Base-by-base conservation (phyloP, 2,329 filamentous ascomycete genomes). In the Stromatinia cepivora region DNA sequence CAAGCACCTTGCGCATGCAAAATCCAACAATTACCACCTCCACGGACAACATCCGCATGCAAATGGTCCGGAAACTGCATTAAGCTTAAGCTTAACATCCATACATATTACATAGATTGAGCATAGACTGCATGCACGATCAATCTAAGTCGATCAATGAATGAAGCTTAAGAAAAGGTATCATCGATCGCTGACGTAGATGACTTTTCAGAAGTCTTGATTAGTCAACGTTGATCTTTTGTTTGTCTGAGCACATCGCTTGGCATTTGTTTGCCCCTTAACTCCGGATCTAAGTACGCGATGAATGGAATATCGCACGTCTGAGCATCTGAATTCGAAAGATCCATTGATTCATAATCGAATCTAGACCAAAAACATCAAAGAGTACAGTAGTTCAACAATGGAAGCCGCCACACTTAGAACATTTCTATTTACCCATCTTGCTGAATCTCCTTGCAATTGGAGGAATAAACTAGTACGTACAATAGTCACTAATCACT, bases 131-230 rank as follows among this genome's bases (percentile, higher is more conserved):
- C 48, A 50, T 25, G 48, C 34, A 39, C 34, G 54, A 58, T 39
- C 22, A 39, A 25, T 17, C 22, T 10, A n/a, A 36, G 31, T 36
- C 22, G 34, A 58, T 58, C 54, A 17, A 15, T 10, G 10, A 13
- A 17, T 17, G 5, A 58, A 10, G 56, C 20, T 64, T 46, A n/a
- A 48, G n/a, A 28, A 39, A 48, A 46, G 8, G 4, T 45, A n/a
- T 17, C 15, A 46, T 39, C 39, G 36, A 46, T 39, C 39, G 36
- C 61, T 64, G 61, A 64, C 61, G 61, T 64, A 64, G 42, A 64
- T 28, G 61, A 64, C 61, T 64, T 63, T 52, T n/a, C 28, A 15
- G 36, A 57, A n/a, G 11, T 57, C 54, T 36, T 36, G 31, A 22
- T 57, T 39, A 15, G 22, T 34, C 31, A 22, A 56, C 20, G 20